Percentiles rank a stretch among this genome's conserved stretches.
Evolutionary conservation across 1,284 basidiomycete genomes (phyloP).

Genomic region (Leccinum ponderosum): DNA sequence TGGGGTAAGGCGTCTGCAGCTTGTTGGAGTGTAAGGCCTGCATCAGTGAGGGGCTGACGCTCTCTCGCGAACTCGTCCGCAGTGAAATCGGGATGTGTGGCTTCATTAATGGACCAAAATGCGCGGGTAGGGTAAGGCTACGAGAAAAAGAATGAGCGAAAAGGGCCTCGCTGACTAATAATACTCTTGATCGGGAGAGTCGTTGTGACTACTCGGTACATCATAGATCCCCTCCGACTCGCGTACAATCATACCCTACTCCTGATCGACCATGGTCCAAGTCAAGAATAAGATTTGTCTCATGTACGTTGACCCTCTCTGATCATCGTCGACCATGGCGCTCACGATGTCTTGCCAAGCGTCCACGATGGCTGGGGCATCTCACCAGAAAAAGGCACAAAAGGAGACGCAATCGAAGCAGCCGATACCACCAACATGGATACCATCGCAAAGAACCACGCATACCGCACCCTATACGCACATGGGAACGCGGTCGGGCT

Average conservation of each 20-base stretch:
- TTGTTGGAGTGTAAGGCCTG: too few species aligned
- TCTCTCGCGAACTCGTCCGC: background rate
- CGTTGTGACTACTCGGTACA: too few species aligned
- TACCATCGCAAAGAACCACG: slow-evolving; percentile 43
- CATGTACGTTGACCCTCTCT: slow-evolving; percentile 56
- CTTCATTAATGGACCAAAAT: background rate
- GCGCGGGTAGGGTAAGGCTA: too few species aligned
- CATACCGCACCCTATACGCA: slow-evolving; percentile 60
- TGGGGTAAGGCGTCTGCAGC: too few species aligned
- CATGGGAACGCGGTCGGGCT: slow-evolving; percentile 88
- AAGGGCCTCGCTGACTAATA: background rate
- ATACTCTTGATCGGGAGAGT: background rate
- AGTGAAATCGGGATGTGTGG: background rate
- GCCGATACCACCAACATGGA: slow-evolving; percentile 88
- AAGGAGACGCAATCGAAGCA: slow-evolving; percentile 86
- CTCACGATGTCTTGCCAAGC: slow-evolving; percentile 39
- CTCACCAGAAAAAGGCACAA: slow-evolving; percentile 59
- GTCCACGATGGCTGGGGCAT: slow-evolving; percentile 96
- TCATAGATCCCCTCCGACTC: too few species aligned
- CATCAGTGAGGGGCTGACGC: background rate
- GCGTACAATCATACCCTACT: too few species aligned
- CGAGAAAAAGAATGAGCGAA: background rate
- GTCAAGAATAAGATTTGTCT: slow-evolving; percentile 89
- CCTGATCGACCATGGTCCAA: slow-evolving; percentile 37
- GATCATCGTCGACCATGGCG: background rate